Base-by-base conservation (phyloP, 805 yeast species). In the Metschnikowia cubensis region DNA sequence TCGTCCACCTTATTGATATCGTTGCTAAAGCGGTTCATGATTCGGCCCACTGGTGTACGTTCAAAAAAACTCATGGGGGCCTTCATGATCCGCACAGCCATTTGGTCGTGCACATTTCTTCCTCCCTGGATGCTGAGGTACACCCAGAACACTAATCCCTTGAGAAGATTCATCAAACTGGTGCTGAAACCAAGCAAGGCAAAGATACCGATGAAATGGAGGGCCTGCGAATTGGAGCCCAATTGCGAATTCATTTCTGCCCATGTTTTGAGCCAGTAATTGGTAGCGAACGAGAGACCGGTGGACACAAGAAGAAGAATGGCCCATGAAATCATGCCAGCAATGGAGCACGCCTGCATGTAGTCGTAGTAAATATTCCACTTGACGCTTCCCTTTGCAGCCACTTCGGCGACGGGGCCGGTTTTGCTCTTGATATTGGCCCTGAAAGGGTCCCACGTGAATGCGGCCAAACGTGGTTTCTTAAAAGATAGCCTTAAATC, bases 21-120 rank as follows among this genome's bases (percentile, higher is more conserved):
- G 59, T 81, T 78, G 21, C 86, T 77, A 57, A 84, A 84, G 55
- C 89, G 67, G 60, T 84, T 84, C 61, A 83, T 70, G 15, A 84
- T 76, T 59, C 89, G 70, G 4, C 89, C 89, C 42, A 79, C 64
- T 6, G 89, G 89, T 0, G 88, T 84, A 0, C 86, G 76, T 56
- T 84, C 89, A 62, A 84, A 84, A 59, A 82, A 84, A 3, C 75
- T 69, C 84, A 84, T 81, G 42, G 89, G 88, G 1, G 86, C 74
- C 44, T 75, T 65, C 48, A 84, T 51, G 33, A 84, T 79, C 1
- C 83, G 60, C 4, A 53, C 48, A 0, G 83, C 82, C 86, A 84
- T 81, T 25, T 67, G 65, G 54, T 77, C 77, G 60, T 84, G 89
- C 45, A 85, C 63, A 14, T 64, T 67, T 35, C 69, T 74, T 0